phyloP scores from a whole-genome alignment of 2,329 filamentous ascomycete species.

The Colletotrichum caudatum region DNA sequence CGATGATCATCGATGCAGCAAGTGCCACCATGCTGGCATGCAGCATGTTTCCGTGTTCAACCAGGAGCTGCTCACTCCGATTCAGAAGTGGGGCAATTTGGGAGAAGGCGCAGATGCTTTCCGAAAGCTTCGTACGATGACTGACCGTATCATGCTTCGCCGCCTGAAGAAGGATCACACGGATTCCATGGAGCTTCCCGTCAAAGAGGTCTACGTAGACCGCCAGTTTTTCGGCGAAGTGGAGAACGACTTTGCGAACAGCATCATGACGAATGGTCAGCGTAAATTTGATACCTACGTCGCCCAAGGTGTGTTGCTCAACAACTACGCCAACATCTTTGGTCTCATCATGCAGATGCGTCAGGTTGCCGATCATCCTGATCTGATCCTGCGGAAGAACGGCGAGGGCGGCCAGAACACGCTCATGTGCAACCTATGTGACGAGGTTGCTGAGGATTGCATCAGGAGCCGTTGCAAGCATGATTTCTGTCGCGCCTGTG shows the following conservation, averaged over 20 bases:
- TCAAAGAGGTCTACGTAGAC: conserved; percentile 92
- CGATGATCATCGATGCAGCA: conserved; percentile 75
- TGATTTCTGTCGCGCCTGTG: conserved; percentile 67
- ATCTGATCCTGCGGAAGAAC: conserved; percentile 91
- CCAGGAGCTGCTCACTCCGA: conserved; percentile 92
- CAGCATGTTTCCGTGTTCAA: conserved; percentile 78
- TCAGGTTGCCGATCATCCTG: conserved; percentile 95
- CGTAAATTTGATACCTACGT: conserved; percentile 97
- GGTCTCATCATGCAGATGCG: conserved; percentile 99
- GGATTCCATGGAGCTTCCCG: conserved; percentile 93
- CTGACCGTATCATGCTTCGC: conserved; percentile 93
- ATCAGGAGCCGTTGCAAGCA: conserved; percentile 93
- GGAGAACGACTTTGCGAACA: conserved; percentile 93
- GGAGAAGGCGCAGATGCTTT: conserved; percentile 78
- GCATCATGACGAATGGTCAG: conserved; percentile 92
- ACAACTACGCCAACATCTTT: conserved; percentile 99
- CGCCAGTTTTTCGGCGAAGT: conserved; percentile 97
- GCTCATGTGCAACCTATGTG: conserved; percentile 92
- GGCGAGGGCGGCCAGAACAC: conserved; percentile 89
- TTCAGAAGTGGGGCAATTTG: conserved; percentile 70
- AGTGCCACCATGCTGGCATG: conserved; percentile 65
- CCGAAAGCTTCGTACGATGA: conserved; percentile 85
- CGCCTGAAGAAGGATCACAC: conserved; percentile 95
- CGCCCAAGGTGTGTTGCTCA: conserved; percentile 89
- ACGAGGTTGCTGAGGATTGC: conserved; percentile 94